Base-by-base conservation (phyloP, 345 rosid species). In the Aurinia saxatilis region DNA sequence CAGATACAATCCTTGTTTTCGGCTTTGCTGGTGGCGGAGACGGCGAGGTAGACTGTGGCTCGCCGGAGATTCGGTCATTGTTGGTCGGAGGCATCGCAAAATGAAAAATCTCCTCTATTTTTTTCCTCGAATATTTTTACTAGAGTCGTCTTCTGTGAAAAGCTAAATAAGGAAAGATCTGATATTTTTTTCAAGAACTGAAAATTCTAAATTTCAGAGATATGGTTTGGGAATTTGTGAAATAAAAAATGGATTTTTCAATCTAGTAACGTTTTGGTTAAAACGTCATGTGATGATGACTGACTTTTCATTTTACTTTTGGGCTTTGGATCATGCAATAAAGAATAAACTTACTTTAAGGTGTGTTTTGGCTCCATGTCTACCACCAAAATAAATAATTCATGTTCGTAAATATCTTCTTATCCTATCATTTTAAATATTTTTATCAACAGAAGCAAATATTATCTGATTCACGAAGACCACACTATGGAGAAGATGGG, bases 81-180 rank as follows among this genome's bases (percentile, higher is more conserved):
- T 51, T 42, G 34, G 25, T 68, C 67, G 49, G 29, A 51, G 73
- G 73, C 73, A 68, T 68, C 34, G 61, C 7, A 1, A 25, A 15
- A 21, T 0, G 4, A 39, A 67, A 67, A 38, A 10, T 2, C 15
- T 46, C 1, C 4, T 25, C 12, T 25, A 9, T 46, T 10, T 14
- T 10, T 17, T 12, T 59, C 17, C 2, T 18, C 2, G 12, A 17
- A 41, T 41, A 15, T 42, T 16, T 48, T 61, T 47, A 2, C 5
- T 27, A 2, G 2, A 2, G 55, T 1, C 38, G 15, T 55, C 31
- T 46, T 35, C 21, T 15, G 18, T 13, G 30, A 54, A 40, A 54
- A 44, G 47, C 55, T 66, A 46, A 55, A 55, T 9, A 55, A 38
- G 40, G 63, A 56, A 66, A 6, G 14, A 46, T 44, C 38, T 45